Conservation (phyloP, 306 rosid genomes). For the Corylus avellana region DNA sequence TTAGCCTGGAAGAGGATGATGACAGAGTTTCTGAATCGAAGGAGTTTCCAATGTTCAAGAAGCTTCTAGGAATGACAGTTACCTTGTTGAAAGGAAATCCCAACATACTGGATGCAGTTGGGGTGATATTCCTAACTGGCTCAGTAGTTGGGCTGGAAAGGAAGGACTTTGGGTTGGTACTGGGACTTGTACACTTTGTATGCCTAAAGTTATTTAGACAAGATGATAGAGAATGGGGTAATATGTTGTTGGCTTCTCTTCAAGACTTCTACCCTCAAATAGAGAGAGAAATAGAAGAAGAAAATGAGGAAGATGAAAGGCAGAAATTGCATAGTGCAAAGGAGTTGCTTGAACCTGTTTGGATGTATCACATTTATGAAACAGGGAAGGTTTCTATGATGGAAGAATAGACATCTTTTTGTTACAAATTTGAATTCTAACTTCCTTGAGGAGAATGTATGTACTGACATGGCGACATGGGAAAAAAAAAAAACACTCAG, state of each 20-base stretch:
- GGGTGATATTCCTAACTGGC: slow-evolving; percentile 59
- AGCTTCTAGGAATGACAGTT: slow-evolving; percentile 50
- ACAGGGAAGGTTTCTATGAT: slow-evolving; percentile 59
- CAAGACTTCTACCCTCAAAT: slow-evolving; percentile 64
- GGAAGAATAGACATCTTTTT: slow-evolving; percentile 26
- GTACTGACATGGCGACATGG: not conserved
- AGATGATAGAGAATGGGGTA: slow-evolving; percentile 74
- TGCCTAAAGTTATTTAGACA: slow-evolving; percentile 52
- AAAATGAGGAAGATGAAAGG: slow-evolving; percentile 43
- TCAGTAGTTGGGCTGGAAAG: slow-evolving; percentile 58
- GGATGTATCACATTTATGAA: slow-evolving; percentile 82
- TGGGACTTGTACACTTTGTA: slow-evolving; percentile 72
- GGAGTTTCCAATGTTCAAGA: slow-evolving; percentile 52
- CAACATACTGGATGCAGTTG: slow-evolving; percentile 56
- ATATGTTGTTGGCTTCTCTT: slow-evolving; percentile 61
- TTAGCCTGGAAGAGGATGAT: slow-evolving; percentile 42
- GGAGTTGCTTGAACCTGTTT: slow-evolving; percentile 74
- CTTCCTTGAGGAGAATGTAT: not conserved
- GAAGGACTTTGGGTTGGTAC: slow-evolving; percentile 53
- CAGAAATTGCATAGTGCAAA: slow-evolving; percentile 45
- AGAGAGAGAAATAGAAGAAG: slow-evolving; percentile 57
- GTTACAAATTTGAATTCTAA: not conserved
- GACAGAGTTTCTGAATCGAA: slow-evolving; percentile 28
- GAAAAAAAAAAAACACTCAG: no score
- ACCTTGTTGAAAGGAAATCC: slow-evolving; percentile 50